A percentile compares a stretch with the other conserved stretches of the same genome.
Evolutionary conservation across 148 eudicot species (phyloP).

Genomic region (Chenopodium quinoa): DNA sequence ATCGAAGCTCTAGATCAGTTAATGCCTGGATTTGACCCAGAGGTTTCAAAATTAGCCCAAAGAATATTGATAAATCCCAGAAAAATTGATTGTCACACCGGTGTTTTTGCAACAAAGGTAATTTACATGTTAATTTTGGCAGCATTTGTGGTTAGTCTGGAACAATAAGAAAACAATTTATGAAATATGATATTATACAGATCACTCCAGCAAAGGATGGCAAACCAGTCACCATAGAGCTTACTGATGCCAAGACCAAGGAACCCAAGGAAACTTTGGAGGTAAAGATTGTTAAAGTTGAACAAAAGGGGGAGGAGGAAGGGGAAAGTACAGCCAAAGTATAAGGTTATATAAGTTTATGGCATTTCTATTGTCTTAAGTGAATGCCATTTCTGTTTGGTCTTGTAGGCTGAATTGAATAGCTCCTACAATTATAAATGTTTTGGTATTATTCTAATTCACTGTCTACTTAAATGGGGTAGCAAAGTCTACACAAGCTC

Average conservation of each 20-base stretch:
- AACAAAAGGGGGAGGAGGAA: background rate
- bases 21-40: constrained; percentile 99
- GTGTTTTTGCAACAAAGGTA: constrained; percentile 99
- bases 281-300: constrained; percentile 37
- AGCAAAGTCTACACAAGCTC: background rate
- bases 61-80: constrained; percentile 94
- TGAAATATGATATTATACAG: constrained; percentile 39
- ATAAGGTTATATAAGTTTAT: too few relatives aligned
- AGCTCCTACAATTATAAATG: background rate
- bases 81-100: constrained; percentile 93
- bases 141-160: background rate
- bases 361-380: background rate
- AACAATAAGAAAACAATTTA: background rate
- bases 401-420: constrained; percentile 9
- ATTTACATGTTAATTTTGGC: constrained; percentile 8
- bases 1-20: constrained; percentile 97
- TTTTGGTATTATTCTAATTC: background rate
- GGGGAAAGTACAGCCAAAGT: background rate
- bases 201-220: constrained; percentile 99
- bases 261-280: constrained; percentile 84
- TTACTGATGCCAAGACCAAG: constrained; percentile 96
- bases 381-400: background rate
- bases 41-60: constrained; percentile 95
- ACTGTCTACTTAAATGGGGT: background rate
- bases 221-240: constrained; percentile 92